Evolutionary conservation across 139 green algal genomes (phyloP).

Genomic region (Closterium sp.): DNA sequence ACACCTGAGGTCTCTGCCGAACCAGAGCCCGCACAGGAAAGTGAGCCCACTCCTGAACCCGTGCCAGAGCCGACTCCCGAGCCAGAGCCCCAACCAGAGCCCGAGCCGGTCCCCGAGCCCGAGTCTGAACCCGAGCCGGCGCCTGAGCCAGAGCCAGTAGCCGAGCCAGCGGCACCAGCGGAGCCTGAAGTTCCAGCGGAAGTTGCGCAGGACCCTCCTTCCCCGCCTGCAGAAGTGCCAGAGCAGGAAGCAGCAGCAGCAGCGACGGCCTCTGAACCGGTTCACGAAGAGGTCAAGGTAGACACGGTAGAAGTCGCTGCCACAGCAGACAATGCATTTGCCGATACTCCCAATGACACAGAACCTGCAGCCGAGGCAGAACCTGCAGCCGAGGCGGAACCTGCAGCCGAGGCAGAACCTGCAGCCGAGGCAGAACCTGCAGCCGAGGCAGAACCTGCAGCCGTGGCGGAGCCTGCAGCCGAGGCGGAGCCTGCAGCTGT

Average conservation of each 20-base stretch:
- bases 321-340: not conserved
- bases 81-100: not conserved
- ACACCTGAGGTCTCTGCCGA: not conserved
- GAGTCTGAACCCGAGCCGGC: not conserved
- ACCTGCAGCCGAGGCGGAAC: no score
- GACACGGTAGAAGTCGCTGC: not conserved
- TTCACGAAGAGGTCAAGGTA: not conserved
- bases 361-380: not conserved
- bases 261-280: not conserved
- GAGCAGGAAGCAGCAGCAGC: not conserved
- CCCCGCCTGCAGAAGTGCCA: not conserved
- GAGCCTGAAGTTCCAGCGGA: not conserved
- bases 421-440: no score
- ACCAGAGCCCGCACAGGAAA: not conserved
- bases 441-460: not conserved
- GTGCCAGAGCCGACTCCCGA: not conserved
- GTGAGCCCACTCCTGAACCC: not conserved
- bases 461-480: not conserved
- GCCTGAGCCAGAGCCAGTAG: not conserved
- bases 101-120: not conserved
- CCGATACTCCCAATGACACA: not conserved
- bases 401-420: no score
- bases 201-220: not conserved
- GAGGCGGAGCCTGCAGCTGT: no score
- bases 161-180: not conserved